Base-by-base conservation (phyloP, 2,329 filamentous ascomycete genomes). In the Trichoderma atrobrunneum region DNA sequence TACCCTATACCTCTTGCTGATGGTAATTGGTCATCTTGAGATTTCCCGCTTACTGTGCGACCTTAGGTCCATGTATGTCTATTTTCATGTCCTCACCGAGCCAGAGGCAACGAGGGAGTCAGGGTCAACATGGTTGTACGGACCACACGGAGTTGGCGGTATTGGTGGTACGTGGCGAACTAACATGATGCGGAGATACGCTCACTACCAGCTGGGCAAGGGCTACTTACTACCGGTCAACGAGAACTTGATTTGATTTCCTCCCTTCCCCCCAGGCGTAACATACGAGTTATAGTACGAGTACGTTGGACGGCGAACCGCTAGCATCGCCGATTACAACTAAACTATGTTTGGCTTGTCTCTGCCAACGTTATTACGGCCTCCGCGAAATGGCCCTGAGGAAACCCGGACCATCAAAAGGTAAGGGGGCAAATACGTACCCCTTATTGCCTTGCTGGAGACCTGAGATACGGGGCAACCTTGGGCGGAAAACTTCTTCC, bases 301-400 rank as follows among this genome's bases (percentile, higher is more conserved):
- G 39, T 60, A 60, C 54, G 65, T 30, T 68, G n/a, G 65, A 68
- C 32, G 54, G 65, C 36, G 54, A 59, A 59, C 51, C 26, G n/a
- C 65, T 26, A 60, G 10, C 65, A 32, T 59, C 54, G 62, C 43
- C 26, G 36, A 51, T 51, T 34, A 5, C 18, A 21, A n/a, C 43
- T 26, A 36, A 62, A 28, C 63, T 30, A 26, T 57, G 43, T 28
- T 51, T 30, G 11, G 36, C 24, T 10, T 10, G n/a, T 21, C 16
- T 54, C 21, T 43, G 14, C 18, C 24, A 18, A 59, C 54, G 54
- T 59, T n/a, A 28, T 30, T 16, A 24, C 26, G 16, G 26, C 51
- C 18, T 36, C 14, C 16, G 26, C 21, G 43, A 69, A 61, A 26
- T 51, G n/a, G 43, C 30, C 32, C 30, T 30, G 28, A 21, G 62